Evolutionary conservation across 306 rosid genomes (phyloP), one percentile per base, ranked within the genome.

Genomic region (Medicago truncatula): DNA sequence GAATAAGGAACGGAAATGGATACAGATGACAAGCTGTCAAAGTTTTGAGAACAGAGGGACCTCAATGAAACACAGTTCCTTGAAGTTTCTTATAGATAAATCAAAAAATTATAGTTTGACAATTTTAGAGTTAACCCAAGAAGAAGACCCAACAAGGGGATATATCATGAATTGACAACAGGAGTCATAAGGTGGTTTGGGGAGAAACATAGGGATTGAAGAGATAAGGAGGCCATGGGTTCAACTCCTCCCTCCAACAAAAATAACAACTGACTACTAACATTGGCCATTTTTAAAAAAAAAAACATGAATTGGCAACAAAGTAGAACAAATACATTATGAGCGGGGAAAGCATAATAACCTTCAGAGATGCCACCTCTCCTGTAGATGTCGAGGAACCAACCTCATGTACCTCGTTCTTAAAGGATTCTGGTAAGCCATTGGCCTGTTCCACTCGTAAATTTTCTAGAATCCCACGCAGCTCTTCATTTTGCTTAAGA

Each of bases 401-500:
- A 63, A 63, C 63, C 56, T 80, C 86, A 54, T 74, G 56, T 21
- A 60, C 74, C 75, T 81, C 86, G 28, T 82, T 83, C 71, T 34
- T 78, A 17, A 23, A 78, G 52, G 88, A 79, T 62, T 78, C 82
- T 1, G 85, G 84, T 52, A 83, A 73, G 70, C 81, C 86, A 77
- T 75, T 83, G 4, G 93, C 83, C 77, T 83, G 95, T 56, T 90
- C 96, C 44, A 85, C 83, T 83, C 97, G 89, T 79, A 95, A 71
- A 54, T 87, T 84, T 67, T 89, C 92, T 41, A 95, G 70, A 56
- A 84, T 71, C 78, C 76, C 85, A 47, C 97, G 91, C 70, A 95
- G 98, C 84, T 87, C 97, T 80, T 90, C 97, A 76, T 95, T 92
- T 79, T 92, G 90, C 87, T 92, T 87, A 52, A 92, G 93, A 83